phyloP scores from a whole-genome alignment of 2,329 filamentous ascomycete genomes.

The Cercospora sp. region DNA sequence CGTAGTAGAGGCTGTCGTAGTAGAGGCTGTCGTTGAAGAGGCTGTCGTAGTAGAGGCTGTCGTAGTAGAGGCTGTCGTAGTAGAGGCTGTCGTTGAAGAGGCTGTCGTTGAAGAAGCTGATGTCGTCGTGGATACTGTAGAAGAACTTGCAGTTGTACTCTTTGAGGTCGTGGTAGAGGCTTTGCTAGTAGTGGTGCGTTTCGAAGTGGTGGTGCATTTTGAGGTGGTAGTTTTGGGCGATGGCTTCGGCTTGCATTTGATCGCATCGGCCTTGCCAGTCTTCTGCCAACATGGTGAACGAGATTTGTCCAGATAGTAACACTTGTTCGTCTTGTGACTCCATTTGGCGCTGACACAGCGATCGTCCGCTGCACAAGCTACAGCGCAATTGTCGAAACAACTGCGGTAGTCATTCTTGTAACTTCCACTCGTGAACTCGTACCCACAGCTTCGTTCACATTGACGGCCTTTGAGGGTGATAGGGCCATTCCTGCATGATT shows the following conservation, averaged over 20 bases:
- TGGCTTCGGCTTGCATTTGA: slow-evolving; percentile 7
- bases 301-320: background rate
- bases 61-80: background rate
- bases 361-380: slow-evolving; percentile 5
- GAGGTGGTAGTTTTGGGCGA: background rate
- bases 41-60: background rate
- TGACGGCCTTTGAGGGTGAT: slow-evolving; percentile 4
- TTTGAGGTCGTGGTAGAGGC: background rate
- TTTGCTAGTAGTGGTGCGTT: background rate
- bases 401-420: slow-evolving; percentile 7
- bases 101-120: background rate
- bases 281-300: background rate
- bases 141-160: background rate
- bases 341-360: slow-evolving; percentile 4
- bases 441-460: slow-evolving; percentile 7
- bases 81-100: no score
- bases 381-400: background rate
- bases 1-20: background rate
- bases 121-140: background rate
- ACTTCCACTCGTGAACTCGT: slow-evolving; percentile 12
- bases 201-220: background rate
- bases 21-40: background rate
- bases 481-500: background rate
- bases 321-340: slow-evolving; percentile 5
- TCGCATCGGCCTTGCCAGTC: slow-evolving; percentile 4